Evolutionary conservation across 257 asterid genomes (phyloP).

Genomic region (Nicotiana tabacum): DNA sequence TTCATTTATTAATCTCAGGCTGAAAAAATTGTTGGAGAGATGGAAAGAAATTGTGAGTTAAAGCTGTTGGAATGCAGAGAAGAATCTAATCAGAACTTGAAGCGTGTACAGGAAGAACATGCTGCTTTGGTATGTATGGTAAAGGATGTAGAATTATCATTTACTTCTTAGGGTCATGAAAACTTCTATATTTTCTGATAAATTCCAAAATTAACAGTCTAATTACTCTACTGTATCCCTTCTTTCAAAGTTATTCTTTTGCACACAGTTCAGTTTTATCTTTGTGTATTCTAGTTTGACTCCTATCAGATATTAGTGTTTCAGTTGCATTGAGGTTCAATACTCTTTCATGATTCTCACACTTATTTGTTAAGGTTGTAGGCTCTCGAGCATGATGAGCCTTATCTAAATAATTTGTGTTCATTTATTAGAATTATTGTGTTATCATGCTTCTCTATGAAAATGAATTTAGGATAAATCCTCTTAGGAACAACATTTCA

Average conservation of each 20-base stretch:
- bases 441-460: neutral
- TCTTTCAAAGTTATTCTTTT: neutral
- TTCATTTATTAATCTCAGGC: slow-evolving; percentile 43
- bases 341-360: neutral
- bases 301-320: neutral
- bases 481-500: neutral
- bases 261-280: neutral
- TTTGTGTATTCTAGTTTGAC: neutral
- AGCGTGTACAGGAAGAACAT: slow-evolving; percentile 72
- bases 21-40: slow-evolving; percentile 53
- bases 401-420: neutral
- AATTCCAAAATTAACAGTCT: neutral
- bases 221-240: neutral
- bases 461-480: slow-evolving; percentile 4
- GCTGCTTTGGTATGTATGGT: slow-evolving; percentile 57
- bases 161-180: slow-evolving; percentile 4
- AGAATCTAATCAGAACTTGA: slow-evolving; percentile 59
- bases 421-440: neutral
- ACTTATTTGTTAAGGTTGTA: neutral
- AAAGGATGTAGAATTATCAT: neutral
- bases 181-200: neutral
- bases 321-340: neutral
- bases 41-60: slow-evolving; percentile 52
- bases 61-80: slow-evolving; percentile 62
- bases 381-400: neutral